Evolutionary conservation across 164 flowering plant genomes (phyloP), one percentile per base, ranked within the genome.

Genomic region (Protea cynaroides): DNA sequence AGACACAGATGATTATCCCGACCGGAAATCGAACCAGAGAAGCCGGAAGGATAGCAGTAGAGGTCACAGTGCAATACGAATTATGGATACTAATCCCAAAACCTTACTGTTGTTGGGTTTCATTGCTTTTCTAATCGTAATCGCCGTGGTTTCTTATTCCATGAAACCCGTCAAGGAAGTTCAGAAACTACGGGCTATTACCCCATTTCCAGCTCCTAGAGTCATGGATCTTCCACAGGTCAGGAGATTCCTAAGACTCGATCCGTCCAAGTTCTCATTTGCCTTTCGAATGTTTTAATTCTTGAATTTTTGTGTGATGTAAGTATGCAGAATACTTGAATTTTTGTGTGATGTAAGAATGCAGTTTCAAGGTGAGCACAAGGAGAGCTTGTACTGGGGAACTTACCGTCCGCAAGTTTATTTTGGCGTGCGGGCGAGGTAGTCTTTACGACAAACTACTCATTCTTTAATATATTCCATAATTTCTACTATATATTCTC

Each of bases 351-450:
- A 25, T 61, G 74, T 49, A 10, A 19, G 66, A 59, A 22, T 77
- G 72, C 80, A 91, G 97, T 91, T 91, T 82, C 93, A 86, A 83
- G 97, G 96, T 4, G 89, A 89, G 72, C 99, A 94, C 64, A 85
- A 80, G 76, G 96, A 91, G 84, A 85, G 92, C 74, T 79, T 94
- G 76, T 91, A 91, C 51, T 89, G 99, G 97, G 99, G 99, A 69
- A 92, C 99, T 40, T 95, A 91, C 71, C 88, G 97, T 21, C 91
- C 97, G 64, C 85, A 82, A 46, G 90, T 86, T 72, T 95, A 95
- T 80, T 76, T 95, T 49, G 96, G 97, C 49, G 74, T 94, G 59
- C 96, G 99, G 4, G 90, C 97, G 4, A 84, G 97, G 97, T 94
- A 74, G 14, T 40, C 0, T 12, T 2, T 29, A 40, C 14, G 8